phyloP scores from a whole-genome alignment of 805 yeast species.

The Schwanniomyces yamadae region DNA sequence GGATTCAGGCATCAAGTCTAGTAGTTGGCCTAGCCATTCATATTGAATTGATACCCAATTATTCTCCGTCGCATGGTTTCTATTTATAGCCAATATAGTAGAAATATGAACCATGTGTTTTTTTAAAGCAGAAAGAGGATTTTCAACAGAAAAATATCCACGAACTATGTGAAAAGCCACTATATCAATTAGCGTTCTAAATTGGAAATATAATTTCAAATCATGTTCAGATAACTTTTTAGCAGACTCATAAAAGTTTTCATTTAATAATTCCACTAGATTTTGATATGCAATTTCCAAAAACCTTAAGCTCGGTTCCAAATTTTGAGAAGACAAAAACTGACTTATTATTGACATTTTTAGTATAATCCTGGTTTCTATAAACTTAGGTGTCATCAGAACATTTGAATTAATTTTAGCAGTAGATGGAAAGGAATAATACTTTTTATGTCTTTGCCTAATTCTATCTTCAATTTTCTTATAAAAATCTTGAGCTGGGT shows the following conservation, averaged over 20 bases:
- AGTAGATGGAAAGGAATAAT: conserved; percentile 33
- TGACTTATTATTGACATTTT: conserved; percentile 37
- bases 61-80: conserved; percentile 13
- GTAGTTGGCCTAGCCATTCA: conserved; percentile 61
- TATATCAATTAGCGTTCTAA: conserved; percentile 55
- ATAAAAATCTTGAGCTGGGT: conserved; percentile 34
- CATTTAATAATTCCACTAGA: conserved; percentile 24
- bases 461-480: conserved; percentile 28
- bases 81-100: conserved; percentile 43
- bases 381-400: conserved; percentile 33
- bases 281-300: conserved; percentile 36
- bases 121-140: conserved; percentile 56
- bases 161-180: conserved; percentile 63
- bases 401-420: conserved; percentile 24
- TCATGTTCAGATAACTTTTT: conserved; percentile 28
- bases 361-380: conserved; percentile 37
- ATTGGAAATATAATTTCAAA: conserved; percentile 23
- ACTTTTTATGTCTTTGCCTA: conserved; percentile 34
- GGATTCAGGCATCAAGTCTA: conserved; percentile 48
- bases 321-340: conserved; percentile 30
- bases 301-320: conserved; percentile 27
- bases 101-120: conserved; percentile 66
- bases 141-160: conserved; percentile 57
- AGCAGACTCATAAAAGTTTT: conserved; percentile 9
- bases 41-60: conserved; percentile 66